Base-by-base conservation (phyloP, 2,329 filamentous ascomycete species). In the Cercospora sp. region DNA sequence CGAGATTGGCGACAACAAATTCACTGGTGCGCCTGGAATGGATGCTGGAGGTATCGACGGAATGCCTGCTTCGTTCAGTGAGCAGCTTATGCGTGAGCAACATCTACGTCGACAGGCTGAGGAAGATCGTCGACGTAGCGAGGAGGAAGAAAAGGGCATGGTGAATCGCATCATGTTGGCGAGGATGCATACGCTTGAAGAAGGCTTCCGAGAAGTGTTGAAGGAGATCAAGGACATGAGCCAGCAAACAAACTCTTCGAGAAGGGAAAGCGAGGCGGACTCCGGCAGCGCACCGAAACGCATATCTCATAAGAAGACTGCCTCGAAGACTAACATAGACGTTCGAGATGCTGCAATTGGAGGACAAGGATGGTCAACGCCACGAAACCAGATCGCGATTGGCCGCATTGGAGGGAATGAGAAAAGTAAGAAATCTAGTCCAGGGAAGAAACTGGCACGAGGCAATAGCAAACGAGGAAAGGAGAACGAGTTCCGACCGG, bases 181-280 rank as follows among this genome's bases (percentile, higher is more conserved):
- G 8, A 85, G 93, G 37, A 97, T 97, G 93, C 95, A 95, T 78
- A 94, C 91, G 7, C 85, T 98, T 2, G 94, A 98, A 78, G 93
- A 97, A 80, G 91, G 93, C 13, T 94, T 98, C 78, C 87, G 91
- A 2, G 92, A 97, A 68, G 90, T 80, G 9, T 65, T 80, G 32
- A 77, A 73, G 63, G 78, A 79, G 69, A 78, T 80, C 49, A 78
- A 77, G 61, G 77, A 76, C 49, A 71, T 75, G 65, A 73, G 69
- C 28, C 70, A 72, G 53, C 69, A 68, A n/a, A 67, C 69, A 30
- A 72, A 69, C 24, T 72, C 63, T 13, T 76, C 75, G 37, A 66
- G 77, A 32, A 66, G 75, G 24, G 74, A 75, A 18, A 78, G 76
- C 37, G 75, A 76, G 63, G 73, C 60, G 3, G 77, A 75, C n/a